Percentiles rank a stretch among this genome's conserved stretches.
phyloP scores from a whole-genome alignment of 2,329 filamentous ascomycete species.

The Clonostachys byssicola region DNA sequence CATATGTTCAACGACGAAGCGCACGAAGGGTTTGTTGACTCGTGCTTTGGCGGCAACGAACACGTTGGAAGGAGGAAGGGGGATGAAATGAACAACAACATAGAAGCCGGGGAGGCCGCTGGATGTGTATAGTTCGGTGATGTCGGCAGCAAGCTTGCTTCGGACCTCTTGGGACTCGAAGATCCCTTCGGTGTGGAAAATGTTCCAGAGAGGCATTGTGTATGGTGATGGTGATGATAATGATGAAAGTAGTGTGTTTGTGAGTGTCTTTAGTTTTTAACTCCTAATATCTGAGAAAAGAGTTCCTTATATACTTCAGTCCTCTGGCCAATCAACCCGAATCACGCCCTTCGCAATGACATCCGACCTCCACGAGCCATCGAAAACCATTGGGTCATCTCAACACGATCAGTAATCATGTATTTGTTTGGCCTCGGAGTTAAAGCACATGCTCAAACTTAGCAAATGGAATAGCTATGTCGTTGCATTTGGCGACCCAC shows the following conservation, averaged over 20 bases:
- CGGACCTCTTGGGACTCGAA: conserved; percentile 21
- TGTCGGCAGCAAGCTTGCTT: conserved; percentile 20
- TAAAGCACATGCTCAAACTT: too few relatives aligned
- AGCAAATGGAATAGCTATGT: too few relatives aligned
- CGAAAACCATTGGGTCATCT: too few relatives aligned
- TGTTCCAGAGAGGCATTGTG: conserved; percentile 36
- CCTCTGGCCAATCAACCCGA: too few relatives aligned
- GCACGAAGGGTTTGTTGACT: conserved; percentile 20
- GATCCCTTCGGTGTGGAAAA: conserved; percentile 29
- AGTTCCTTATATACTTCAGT: too few relatives aligned
- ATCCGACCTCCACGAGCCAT: too few relatives aligned
- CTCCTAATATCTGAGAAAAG: too few relatives aligned
- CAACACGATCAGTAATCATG: too few relatives aligned
- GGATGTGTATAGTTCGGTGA: conserved; percentile 20
- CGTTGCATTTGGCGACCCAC: too few relatives aligned
- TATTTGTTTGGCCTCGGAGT: too few relatives aligned
- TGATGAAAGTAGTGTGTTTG: background rate
- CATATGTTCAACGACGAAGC: conserved; percentile 19
- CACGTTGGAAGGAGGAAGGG: conserved; percentile 12
- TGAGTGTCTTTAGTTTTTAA: background rate
- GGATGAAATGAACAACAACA: conserved; percentile 32
- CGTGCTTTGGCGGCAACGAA: conserved; percentile 8
- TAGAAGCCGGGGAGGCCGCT: conserved; percentile 34
- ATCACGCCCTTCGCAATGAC: too few relatives aligned
- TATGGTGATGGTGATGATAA: background rate